Base-by-base conservation (phyloP, 2,329 filamentous ascomycete genomes). In the Aspergillus chevalieri region DNA sequence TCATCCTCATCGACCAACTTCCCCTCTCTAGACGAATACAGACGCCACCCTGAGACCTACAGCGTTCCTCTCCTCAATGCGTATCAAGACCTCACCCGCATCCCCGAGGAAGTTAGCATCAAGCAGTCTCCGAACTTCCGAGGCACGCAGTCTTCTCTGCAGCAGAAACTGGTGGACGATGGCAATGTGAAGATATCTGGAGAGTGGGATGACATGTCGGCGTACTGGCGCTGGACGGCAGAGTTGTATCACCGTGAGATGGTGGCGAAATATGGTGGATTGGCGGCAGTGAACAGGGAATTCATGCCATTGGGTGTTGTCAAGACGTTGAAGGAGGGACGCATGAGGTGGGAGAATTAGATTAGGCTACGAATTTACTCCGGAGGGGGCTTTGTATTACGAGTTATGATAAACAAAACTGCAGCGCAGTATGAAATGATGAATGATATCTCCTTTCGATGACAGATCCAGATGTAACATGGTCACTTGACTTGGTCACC, bases 151-250 rank as follows among this genome's bases (percentile, higher is more conserved):
- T 22, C 38, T 17, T 41, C 38, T 14, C 38, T 41, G 17, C 38
- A 41, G 17, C 19, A 15, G 15, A 48, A 56, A 47, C 46, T 51
- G 22, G 47, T 59, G 10, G 52, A 53, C 6, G 52, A 46, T 26
- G 21, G 46, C 3, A 34, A 42, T 5, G 47, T 30, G 14, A 55
- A 56, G 30, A 64, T 69, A 30, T 57, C 50, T 1, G 26, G 54
- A 5, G n/a, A 47, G 9, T 73, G 66, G 65, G 0, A 6, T 1
- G n/a, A 14, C 3, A 73, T 73, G 70, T 57, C 63, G 1, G 60
- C 71, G 9, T 74, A 74, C 48, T 74, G 72, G 70, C 63, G 61
- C 47, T 73, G 71, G 70, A 62, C 68, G 3, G 66, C 67, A 6
- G 69, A 71, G 50, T 47, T 73, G 42, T 74, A 74, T 46, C 62